phyloP scores from a whole-genome alignment of 2,329 filamentous ascomycete genomes.

The Aspergillus costaricaensis region DNA sequence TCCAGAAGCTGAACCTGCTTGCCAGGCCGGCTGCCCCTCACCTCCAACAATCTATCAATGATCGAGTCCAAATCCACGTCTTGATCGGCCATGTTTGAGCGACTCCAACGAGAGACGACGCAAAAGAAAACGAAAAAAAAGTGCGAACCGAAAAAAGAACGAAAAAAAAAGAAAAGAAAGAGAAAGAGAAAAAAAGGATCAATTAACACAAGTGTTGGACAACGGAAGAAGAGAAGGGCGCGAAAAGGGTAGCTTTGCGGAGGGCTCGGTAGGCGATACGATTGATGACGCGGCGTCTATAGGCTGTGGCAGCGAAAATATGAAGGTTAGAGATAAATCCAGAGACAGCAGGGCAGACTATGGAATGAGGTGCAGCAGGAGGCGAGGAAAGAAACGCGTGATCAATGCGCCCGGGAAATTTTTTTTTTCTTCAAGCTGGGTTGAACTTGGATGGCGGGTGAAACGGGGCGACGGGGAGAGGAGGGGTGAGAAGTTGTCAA shows the following conservation, averaged over 20 bases:
- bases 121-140: slow-evolving; percentile 28
- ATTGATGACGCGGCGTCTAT: slow-evolving; percentile 38
- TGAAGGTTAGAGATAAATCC: slow-evolving; percentile 17
- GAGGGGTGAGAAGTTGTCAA: slow-evolving; percentile 6
- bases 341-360: slow-evolving; percentile 9
- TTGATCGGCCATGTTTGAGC: slow-evolving; percentile 68
- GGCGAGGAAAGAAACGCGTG: slow-evolving; percentile 17
- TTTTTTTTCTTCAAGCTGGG: slow-evolving; percentile 15
- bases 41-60: slow-evolving; percentile 97
- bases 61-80: slow-evolving; percentile 99
- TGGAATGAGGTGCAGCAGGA: neutral
- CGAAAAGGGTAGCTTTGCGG: slow-evolving; percentile 32
- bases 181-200: slow-evolving; percentile 26
- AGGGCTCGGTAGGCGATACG: slow-evolving; percentile 30
- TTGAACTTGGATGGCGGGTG: neutral
- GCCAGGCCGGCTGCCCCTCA: slow-evolving; percentile 93
- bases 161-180: slow-evolving; percentile 18
- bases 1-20: slow-evolving; percentile 98
- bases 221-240: slow-evolving; percentile 26
- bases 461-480: slow-evolving; percentile 9
- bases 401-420: slow-evolving; percentile 21
- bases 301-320: slow-evolving; percentile 25
- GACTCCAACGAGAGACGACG: slow-evolving; percentile 35
- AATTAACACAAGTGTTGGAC: slow-evolving; percentile 25
- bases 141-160: slow-evolving; percentile 11